Conservation (phyloP, 306 rosid species). For the Trifolium fragiferum region DNA sequence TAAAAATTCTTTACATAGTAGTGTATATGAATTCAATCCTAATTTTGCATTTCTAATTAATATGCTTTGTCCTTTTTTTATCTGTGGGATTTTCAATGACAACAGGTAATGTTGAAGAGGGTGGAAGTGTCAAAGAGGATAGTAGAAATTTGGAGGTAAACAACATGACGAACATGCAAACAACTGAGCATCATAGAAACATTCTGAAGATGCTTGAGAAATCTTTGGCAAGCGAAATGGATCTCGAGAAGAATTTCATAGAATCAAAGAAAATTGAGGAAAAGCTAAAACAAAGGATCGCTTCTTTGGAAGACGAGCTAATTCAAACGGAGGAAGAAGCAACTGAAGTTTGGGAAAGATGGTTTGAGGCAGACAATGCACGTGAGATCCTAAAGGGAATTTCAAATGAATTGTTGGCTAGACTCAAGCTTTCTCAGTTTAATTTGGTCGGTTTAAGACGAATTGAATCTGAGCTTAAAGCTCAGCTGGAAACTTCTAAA, state of each 20-base stretch:
- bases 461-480: constrained; percentile 70
- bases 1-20: not conserved
- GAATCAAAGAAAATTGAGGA: constrained; percentile 65
- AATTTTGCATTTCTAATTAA: constrained; percentile 29
- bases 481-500: constrained; percentile 50
- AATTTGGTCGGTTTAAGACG: constrained; percentile 57
- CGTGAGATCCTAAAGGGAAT: constrained; percentile 61
- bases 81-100: constrained; percentile 29
- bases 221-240: constrained; percentile 81
- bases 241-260: constrained; percentile 73
- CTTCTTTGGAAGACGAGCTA: constrained; percentile 61
- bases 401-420: constrained; percentile 69
- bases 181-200: constrained; percentile 68
- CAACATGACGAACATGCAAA: constrained; percentile 60
- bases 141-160: constrained; percentile 43
- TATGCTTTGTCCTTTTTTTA: not conserved
- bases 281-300: constrained; percentile 54
- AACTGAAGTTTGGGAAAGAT: constrained; percentile 63
- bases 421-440: constrained; percentile 70
- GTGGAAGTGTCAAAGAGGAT: constrained; percentile 46
- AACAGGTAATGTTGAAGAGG: constrained; percentile 59
- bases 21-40: not conserved
- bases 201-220: constrained; percentile 85
- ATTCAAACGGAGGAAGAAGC: constrained; percentile 67
- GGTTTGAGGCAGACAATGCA: constrained; percentile 71